phyloP scores from a whole-genome alignment of 2,329 filamentous ascomycete genomes.

The Trichoderma brevicompactum region DNA sequence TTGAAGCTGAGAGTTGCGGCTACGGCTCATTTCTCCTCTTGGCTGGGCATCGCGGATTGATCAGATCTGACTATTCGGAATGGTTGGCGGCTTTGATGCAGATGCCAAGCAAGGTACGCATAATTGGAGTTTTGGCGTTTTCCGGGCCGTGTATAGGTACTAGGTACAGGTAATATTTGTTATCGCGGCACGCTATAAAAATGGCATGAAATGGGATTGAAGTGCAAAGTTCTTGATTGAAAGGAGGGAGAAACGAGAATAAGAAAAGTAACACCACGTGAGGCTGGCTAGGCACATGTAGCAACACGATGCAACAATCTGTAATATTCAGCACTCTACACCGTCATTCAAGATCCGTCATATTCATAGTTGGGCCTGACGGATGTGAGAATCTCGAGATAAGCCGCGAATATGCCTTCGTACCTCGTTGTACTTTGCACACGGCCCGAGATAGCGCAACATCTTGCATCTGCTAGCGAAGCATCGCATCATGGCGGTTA shows the following conservation, averaged over 20 bases:
- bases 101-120: constrained; percentile 8
- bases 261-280: too few relatives aligned
- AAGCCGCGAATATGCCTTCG: not conserved
- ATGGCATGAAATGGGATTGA: not conserved
- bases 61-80: not conserved
- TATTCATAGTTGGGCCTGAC: too few relatives aligned
- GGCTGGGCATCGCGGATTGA: not conserved
- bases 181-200: not conserved
- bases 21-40: not conserved
- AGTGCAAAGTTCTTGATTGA: not conserved
- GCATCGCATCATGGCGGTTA: constrained; percentile 16
- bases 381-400: not conserved
- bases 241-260: not conserved
- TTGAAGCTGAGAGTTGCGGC: constrained; percentile 3
- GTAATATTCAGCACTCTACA: too few relatives aligned
- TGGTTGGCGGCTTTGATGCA: not conserved
- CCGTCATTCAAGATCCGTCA: too few relatives aligned
- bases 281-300: not conserved
- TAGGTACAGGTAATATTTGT: constrained; percentile 1
- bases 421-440: not conserved
- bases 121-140: constrained; percentile 25
- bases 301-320: not conserved
- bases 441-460: not conserved
- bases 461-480: constrained; percentile 17
- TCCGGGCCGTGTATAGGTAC: not conserved